Conservation (phyloP, 2,329 filamentous ascomycete genomes). For the Diplodia sapinea region DNA sequence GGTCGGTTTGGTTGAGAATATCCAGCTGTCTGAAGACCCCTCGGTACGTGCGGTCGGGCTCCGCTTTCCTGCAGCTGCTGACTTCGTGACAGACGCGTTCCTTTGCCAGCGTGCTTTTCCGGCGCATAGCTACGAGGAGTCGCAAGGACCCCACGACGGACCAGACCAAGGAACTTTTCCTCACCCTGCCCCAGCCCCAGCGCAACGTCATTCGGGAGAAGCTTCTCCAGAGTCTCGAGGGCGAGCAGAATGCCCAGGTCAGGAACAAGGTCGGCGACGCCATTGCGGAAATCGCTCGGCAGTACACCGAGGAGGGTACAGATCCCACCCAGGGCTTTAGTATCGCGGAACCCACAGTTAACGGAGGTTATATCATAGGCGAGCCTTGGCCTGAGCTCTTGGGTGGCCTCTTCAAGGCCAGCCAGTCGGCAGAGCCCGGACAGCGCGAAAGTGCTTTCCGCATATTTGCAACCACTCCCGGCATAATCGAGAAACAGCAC, state of each 20-base stretch:
- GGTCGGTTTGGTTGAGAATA: slow-evolving; percentile 93
- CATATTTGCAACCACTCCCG: slow-evolving; percentile 92
- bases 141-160: slow-evolving; percentile 73
- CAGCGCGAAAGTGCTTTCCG: slow-evolving; percentile 93
- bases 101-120: slow-evolving; percentile 92
- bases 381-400: slow-evolving; percentile 91
- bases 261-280: slow-evolving; percentile 97
- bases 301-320: slow-evolving; percentile 91
- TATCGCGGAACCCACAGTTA: slow-evolving; percentile 29
- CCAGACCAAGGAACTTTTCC: slow-evolving; percentile 81
- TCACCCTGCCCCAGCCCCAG: slow-evolving; percentile 76
- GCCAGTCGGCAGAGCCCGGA: slow-evolving; percentile 80
- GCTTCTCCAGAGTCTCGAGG: slow-evolving; percentile 75
- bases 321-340: slow-evolving; percentile 33
- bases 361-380: slow-evolving; percentile 56
- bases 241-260: slow-evolving; percentile 74
- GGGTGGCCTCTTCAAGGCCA: slow-evolving; percentile 83
- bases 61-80: slow-evolving; percentile 12
- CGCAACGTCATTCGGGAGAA: slow-evolving; percentile 81
- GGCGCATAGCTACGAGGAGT: slow-evolving; percentile 88
- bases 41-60: slow-evolving; percentile 60
- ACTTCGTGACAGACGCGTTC: slow-evolving; percentile 72
- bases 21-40: slow-evolving; percentile 75
- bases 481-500: slow-evolving; percentile 94
- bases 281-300: slow-evolving; percentile 92